Percentiles rank a stretch among this genome's conserved stretches.
These are phyloP conservation scores for Ampelocalamus luodianensis DNA, from an alignment of 176 grass and related monocot genomes.

Conservation along the genomic window DNA sequence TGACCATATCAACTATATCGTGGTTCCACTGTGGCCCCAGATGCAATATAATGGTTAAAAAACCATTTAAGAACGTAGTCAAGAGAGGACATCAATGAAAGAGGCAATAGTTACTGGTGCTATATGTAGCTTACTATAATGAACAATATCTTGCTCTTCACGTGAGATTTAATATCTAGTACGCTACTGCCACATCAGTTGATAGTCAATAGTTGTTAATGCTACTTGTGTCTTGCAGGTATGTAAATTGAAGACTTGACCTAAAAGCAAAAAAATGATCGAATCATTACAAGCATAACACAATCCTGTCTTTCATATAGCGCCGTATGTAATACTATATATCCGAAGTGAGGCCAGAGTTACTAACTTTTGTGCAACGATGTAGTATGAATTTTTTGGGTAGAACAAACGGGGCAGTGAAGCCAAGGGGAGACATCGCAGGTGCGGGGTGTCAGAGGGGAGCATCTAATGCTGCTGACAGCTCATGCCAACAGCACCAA, in stretches of 20 bases:
- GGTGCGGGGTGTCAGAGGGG: conserved; percentile 67
- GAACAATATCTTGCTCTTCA: not conserved
- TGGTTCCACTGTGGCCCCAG: too few species aligned
- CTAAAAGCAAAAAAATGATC: not conserved
- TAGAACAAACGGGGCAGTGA: conserved; percentile 17
- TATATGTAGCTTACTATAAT: not conserved
- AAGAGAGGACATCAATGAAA: not conserved
- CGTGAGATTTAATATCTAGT: not conserved
- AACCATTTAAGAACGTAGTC: not conserved
- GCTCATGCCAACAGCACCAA: conserved; percentile 74
- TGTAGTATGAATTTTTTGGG: not conserved
- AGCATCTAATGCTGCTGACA: conserved; percentile 93
- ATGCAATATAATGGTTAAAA: not conserved
- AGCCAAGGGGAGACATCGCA: conserved; percentile 61
- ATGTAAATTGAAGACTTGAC: not conserved
- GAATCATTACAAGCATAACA: not conserved
- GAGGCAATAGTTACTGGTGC: not conserved
- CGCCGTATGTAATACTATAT: not conserved
- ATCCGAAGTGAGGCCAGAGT: fast-evolving
- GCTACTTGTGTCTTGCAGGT: not conserved
- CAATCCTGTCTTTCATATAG: not conserved
- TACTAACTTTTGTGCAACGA: not conserved
- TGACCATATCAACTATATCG: too few species aligned
- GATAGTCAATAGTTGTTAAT: not conserved
- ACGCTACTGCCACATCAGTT: not conserved